These are phyloP conservation scores for Phytophthora constricta DNA, from an alignment of 352 stramenopile genomes.

Conservation along the genomic window DNA sequence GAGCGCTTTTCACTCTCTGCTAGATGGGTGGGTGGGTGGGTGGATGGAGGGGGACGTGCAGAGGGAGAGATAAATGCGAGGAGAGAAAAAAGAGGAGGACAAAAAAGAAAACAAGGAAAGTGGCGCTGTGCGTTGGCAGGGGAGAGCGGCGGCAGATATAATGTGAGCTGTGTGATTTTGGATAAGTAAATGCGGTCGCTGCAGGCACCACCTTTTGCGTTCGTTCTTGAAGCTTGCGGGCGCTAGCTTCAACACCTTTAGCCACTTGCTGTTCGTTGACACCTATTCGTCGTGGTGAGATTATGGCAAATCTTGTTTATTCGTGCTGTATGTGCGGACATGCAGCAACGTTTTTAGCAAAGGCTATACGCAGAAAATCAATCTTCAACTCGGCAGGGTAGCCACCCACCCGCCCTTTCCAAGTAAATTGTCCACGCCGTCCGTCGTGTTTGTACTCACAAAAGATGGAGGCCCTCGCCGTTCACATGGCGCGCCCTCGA, in stretches of 20 bases:
- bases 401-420: conserved; percentile 16
- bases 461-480: conserved; percentile 15
- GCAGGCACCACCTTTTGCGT: not conserved
- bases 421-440: conserved; percentile 26
- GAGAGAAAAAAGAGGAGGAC: conserved; percentile 27
- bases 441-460: conserved; percentile 32
- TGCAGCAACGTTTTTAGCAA: too few relatives aligned
- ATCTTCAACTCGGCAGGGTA: conserved; percentile 26
- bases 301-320: not conserved
- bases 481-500: conserved; percentile 5
- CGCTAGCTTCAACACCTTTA: not conserved
- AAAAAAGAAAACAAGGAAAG: conserved; percentile 30
- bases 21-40: conserved; percentile 20
- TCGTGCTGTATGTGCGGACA: not conserved
- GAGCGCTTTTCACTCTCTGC: conserved; percentile 15
- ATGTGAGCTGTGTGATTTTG: conserved; percentile 48
- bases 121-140: conserved; percentile 18
- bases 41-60: conserved; percentile 11
- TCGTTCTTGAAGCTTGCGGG: not conserved
- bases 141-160: conserved; percentile 36
- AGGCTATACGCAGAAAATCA: too few relatives aligned
- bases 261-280: not conserved
- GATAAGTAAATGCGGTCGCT: conserved; percentile 30
- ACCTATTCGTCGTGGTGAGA: not conserved
- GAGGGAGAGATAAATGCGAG: conserved; percentile 9